Evolutionary conservation across 768 basidiomycete genomes (phyloP).

Genomic region (Leccinum longicurvipes): DNA sequence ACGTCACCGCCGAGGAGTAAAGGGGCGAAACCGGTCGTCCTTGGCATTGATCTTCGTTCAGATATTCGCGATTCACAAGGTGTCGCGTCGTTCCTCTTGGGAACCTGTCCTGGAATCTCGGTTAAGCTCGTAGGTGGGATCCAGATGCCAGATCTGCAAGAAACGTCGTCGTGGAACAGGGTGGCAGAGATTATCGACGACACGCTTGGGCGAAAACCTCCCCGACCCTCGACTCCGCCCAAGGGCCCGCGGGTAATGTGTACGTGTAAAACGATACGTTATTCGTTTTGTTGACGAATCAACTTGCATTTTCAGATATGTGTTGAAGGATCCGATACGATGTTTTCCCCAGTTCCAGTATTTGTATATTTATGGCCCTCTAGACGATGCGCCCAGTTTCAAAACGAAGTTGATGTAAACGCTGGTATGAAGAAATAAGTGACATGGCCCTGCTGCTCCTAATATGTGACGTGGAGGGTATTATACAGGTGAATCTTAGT

Average conservation of each 20-base stretch:
- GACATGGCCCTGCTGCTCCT: no score
- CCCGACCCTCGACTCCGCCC: not conserved
- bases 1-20: not conserved
- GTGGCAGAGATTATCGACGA: slow-evolving; percentile 18
- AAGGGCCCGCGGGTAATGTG: slow-evolving; percentile 15
- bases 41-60: slow-evolving; percentile 15
- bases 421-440: no score
- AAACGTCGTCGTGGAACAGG: slow-evolving; percentile 21
- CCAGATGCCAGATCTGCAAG: slow-evolving; percentile 9
- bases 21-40: not conserved
- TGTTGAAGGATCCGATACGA: not conserved
- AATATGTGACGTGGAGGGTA: no score
- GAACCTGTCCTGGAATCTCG: slow-evolving; percentile 5
- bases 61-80: slow-evolving; percentile 17
- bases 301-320: slow-evolving; percentile 3
- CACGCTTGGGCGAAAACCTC: slow-evolving; percentile 11
- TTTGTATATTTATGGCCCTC: no score
- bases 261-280: not conserved
- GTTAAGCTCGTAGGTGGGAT: slow-evolving; percentile 3
- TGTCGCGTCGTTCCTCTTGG: slow-evolving; percentile 19
- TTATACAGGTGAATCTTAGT: no score
- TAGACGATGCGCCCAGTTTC: no score
- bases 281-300: not conserved
- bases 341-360: no score
- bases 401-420: no score